Evolutionary conservation across 495 filamentous ascomycete species (phyloP).

Genomic region (Pyrenopolyporus hunteri): DNA sequence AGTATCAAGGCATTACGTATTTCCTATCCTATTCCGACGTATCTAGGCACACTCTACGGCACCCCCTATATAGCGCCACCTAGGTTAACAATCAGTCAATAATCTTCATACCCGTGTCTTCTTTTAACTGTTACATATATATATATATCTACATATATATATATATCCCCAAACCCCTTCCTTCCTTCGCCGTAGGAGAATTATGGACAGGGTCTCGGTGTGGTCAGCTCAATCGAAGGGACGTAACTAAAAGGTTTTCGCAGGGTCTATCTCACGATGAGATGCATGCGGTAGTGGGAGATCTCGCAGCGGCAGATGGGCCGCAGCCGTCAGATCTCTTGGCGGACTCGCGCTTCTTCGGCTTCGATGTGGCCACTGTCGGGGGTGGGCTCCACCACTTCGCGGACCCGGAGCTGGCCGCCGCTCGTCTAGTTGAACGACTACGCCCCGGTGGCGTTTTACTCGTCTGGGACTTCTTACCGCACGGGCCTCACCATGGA

Average conservation of each 20-base stretch:
- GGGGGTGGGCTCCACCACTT: slow-evolving; percentile 79
- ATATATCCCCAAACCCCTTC: too few species aligned
- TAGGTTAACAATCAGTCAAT: too few species aligned
- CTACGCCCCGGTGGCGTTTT: slow-evolving; percentile 67
- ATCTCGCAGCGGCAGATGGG: slow-evolving; percentile 56
- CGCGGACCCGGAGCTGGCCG: slow-evolving; percentile 61
- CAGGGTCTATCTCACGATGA: slow-evolving; percentile 55
- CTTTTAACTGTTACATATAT: too few species aligned
- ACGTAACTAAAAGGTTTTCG: slow-evolving; percentile 20
- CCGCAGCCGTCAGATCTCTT: slow-evolving; percentile 47
- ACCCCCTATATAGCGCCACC: too few species aligned
- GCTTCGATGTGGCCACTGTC: slow-evolving; percentile 69
- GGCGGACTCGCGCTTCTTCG: slow-evolving; percentile 54
- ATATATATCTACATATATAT: too few species aligned
- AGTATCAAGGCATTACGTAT: too few species aligned
- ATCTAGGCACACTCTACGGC: too few species aligned
- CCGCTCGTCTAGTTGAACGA: slow-evolving; percentile 61
- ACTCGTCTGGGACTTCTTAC: slow-evolving; percentile 69
- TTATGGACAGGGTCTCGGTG: too few species aligned
- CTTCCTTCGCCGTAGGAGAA: too few species aligned
- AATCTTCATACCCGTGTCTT: too few species aligned
- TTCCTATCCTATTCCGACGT: too few species aligned
- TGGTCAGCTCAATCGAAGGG: background rate
- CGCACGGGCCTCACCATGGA: slow-evolving; percentile 46
- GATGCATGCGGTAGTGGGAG: slow-evolving; percentile 63